Base-by-base conservation (phyloP, 2,329 filamentous ascomycete species). In the Aspergillus alliaceus region DNA sequence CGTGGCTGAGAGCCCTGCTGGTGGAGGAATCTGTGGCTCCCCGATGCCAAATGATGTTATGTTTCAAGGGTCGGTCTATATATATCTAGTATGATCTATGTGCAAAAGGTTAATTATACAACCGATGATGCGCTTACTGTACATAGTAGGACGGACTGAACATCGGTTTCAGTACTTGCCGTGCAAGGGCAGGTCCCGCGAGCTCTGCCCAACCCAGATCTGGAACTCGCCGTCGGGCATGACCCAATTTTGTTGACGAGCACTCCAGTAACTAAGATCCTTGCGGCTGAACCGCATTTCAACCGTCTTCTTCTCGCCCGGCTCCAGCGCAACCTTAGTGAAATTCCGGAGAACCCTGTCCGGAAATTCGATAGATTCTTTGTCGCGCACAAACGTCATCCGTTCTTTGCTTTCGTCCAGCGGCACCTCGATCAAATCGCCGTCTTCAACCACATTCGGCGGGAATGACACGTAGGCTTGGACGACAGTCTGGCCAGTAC, bases 261-360 rank as follows among this genome's bases (percentile, higher is more conserved):
- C 82, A 68, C 89, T 87, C 89, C 89, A 91, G 46, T 90, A 87
- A 62, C 88, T 90, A 54, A 91, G 56, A 68, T 91, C 89, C 65
- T 87, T 84, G 56, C 89, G 81, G 6, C 82, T 89, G 55, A 91
- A 64, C 0, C 77, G 74, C 64, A 91, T 79, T 20, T 79, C 77
- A 0, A 91, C 81, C 0, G 74, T 80, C 56, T 73, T 72, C 3
- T 72, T 80, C 67, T 85, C 77, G 0, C 84, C 85, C 0, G 81
- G 78, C 4, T 79, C 75, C 15, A 91, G 72, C 25, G 76, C 71
- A 2, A 90, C 76, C 77, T 92, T 91, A 60, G 88, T 86, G 67
- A 92, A 92, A 29, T 88, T 88, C 14, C 90, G 83, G 20, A 92
- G 79, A n/a, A 74, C 74, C 31, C 74, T 70, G 1, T 86, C 72